Base-by-base conservation (phyloP, 2,329 filamentous ascomycete species). In the Ceratocystis cubensis region DNA sequence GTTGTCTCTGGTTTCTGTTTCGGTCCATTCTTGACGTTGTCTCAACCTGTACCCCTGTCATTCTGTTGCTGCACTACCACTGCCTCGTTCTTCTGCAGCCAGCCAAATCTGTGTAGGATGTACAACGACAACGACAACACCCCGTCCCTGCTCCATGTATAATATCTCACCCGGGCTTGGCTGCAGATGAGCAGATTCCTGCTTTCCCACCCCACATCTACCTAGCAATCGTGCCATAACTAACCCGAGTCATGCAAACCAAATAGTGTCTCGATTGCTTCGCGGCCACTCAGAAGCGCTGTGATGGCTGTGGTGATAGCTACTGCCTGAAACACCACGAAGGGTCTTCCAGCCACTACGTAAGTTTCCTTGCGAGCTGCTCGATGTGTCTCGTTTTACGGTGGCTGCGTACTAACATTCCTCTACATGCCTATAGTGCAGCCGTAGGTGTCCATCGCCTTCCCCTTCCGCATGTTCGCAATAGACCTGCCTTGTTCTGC, bases 301-400 rank as follows among this genome's bases (percentile, higher is more conserved):
- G 92, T 74, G 81, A 79, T 69, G 81, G 81, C 67, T 96, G 92
- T 75, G 82, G 82, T 53, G 88, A 88, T 65, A 88, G 89, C 64
- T 96, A 95, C 74, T 96, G 92, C 74, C 81, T 88, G 68, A 81
- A 87, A 66, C 90, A 96, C 73, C 91, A 95, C 70, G 88, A 91
- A 70, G 89, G 89, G 17, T 93, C 88, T 50, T 89, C 87, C 13
- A 76, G 80, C n/a, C 85, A 80, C 45, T 75, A 78, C 70, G 81
- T 83, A 72, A 78, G 80, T 76, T 30, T n/a, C 61, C 15, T 45
- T 33, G 33, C 53, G 15, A 30, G 22, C 5, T 28, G 10, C 30
- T 28, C 5, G 28, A 2, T 15, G 37, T 41, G 28, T 30, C 7
- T 20, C 15, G 25, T 33, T 33, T 17, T n/a, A 30, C 33, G 3